Conservation (phyloP, 148 eudicot genomes). For the Talinum fruticosum region DNA sequence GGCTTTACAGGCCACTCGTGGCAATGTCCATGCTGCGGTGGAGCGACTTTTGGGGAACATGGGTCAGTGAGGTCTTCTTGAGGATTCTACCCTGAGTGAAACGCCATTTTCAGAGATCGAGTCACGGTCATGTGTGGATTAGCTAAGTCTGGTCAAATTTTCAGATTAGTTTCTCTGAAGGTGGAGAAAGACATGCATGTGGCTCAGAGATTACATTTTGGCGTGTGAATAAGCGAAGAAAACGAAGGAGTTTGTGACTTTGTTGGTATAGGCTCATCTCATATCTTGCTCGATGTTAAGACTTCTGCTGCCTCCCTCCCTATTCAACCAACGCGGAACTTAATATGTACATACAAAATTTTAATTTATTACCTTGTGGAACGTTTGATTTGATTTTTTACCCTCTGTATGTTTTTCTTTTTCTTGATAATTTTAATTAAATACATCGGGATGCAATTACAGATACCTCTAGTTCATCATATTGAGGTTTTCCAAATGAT, state of each 20-base stretch:
- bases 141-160: conserved; percentile 27
- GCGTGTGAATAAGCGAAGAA: conserved; percentile 37
- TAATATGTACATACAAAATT: conserved; percentile 43
- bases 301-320: neutral
- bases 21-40: conserved; percentile 94
- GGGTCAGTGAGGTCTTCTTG: conserved; percentile 45
- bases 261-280: conserved; percentile 26
- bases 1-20: conserved; percentile 81
- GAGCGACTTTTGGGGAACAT: conserved; percentile 77
- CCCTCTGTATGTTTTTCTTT: conserved; percentile 4
- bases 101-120: neutral
- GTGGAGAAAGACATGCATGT: conserved; percentile 27
- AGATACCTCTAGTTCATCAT: neutral
- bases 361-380: conserved; percentile 28
- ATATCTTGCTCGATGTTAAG: conserved; percentile 6
- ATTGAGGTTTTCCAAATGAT: neutral
- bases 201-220: conserved; percentile 23
- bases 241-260: conserved; percentile 21
- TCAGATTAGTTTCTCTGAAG: conserved; percentile 29
- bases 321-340: neutral
- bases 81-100: neutral
- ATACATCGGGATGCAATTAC: neutral
- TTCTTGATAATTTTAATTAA: neutral
- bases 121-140: conserved; percentile 24
- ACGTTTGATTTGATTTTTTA: conserved; percentile 23